Percentiles rank a stretch among this genome's conserved stretches.
These are phyloP conservation scores for Neodidymelliopsis sp. DNA, from an alignment of 2,329 filamentous ascomycete species.

Conservation along the genomic window DNA sequence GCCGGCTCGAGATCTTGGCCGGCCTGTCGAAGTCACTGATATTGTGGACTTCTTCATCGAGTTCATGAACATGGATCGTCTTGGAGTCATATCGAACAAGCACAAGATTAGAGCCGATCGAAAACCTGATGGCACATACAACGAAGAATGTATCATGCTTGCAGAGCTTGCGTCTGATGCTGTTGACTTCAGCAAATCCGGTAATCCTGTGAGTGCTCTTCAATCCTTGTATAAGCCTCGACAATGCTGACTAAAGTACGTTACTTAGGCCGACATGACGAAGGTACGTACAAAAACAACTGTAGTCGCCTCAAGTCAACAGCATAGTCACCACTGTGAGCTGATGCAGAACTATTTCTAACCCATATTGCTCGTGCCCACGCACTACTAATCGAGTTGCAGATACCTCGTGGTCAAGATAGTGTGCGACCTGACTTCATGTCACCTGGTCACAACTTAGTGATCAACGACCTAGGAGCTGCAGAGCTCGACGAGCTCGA, in stretches of 20 bases:
- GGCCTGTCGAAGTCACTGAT: conserved; percentile 67
- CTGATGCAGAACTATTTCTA: too few relatives aligned
- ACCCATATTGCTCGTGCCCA: too few relatives aligned
- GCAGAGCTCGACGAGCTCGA: conserved; percentile 34
- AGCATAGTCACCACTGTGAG: too few relatives aligned
- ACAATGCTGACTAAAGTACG: background rate
- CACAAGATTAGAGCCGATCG: conserved; percentile 54
- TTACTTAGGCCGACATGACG: conserved; percentile 17
- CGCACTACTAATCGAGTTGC: background rate
- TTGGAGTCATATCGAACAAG: conserved; percentile 52
- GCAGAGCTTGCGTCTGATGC: conserved; percentile 49
- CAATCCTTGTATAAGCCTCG: background rate
- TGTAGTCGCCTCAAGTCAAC: too few relatives aligned
- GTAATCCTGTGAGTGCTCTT: conserved; percentile 22
- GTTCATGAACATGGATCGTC: conserved; percentile 52
- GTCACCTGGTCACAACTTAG: conserved; percentile 53
- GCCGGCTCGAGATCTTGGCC: conserved; percentile 64
- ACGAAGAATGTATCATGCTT: conserved; percentile 46
- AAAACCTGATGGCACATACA: conserved; percentile 34
- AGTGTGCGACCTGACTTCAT: conserved; percentile 61
- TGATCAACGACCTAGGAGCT: conserved; percentile 45
- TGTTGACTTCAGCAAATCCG: conserved; percentile 43
- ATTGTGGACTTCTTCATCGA: conserved; percentile 82
- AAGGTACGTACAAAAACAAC: conserved; percentile 1
- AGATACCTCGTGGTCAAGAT: conserved; percentile 27